Evolutionary conservation across 2,329 filamentous ascomycete species (phyloP).

Genomic region (Macrophomina pseudophaseolina): DNA sequence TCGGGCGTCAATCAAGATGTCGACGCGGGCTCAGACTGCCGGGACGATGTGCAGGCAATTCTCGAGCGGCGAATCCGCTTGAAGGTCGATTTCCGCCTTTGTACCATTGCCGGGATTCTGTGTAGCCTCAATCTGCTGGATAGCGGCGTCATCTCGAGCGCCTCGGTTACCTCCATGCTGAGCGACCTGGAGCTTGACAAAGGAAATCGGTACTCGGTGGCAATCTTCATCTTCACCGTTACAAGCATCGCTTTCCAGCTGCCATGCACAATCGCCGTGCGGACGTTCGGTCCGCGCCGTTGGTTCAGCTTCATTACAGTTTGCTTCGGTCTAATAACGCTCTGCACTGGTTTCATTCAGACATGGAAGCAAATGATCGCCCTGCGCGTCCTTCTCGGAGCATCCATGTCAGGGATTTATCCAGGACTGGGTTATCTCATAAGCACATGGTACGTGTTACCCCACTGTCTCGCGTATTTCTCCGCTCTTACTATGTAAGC

Average conservation of each 20-base stretch:
- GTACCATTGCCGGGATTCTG: conserved; percentile 72
- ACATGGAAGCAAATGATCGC: conserved; percentile 74
- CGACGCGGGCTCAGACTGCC: background rate
- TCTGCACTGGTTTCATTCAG: conserved; percentile 70
- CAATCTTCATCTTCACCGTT: conserved; percentile 76
- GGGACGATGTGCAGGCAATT: conserved; percentile 24
- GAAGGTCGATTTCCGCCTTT: conserved; percentile 71
- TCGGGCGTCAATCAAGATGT: background rate
- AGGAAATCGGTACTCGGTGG: conserved; percentile 70
- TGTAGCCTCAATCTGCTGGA: conserved; percentile 73
- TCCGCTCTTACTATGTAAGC: background rate
- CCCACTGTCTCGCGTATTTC: background rate
- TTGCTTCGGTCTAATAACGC: conserved; percentile 67
- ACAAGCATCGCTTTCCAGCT: conserved; percentile 71
- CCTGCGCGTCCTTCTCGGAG: conserved; percentile 68
- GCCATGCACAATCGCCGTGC: conserved; percentile 69
- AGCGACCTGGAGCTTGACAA: conserved; percentile 64
- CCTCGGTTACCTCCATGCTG: conserved; percentile 72
- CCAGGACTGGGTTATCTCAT: conserved; percentile 58
- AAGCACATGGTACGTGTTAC: conserved; percentile 55
- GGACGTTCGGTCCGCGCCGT: conserved; percentile 66
- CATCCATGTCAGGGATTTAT: conserved; percentile 59
- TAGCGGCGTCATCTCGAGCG: conserved; percentile 71
- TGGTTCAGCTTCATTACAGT: conserved; percentile 67
- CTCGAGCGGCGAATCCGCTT: conserved; percentile 58